Conservation (phyloP, 441 rosid species). For the Syzygium syzygioides region DNA sequence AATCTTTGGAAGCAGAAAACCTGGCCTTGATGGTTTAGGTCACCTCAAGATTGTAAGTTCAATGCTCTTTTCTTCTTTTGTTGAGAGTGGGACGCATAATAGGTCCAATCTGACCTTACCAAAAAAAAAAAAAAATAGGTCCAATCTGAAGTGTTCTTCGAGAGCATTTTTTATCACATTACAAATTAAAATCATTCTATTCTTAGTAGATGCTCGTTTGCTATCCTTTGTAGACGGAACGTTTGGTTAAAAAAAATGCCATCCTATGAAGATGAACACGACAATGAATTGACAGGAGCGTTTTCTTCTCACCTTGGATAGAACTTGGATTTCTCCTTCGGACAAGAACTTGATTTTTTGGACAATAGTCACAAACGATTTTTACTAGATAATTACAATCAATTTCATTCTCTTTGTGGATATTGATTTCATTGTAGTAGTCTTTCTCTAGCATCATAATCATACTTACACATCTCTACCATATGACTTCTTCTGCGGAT, state of each 20-base stretch:
- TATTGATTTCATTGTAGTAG: neutral
- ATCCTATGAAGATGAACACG: too few relatives aligned
- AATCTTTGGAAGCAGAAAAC: neutral
- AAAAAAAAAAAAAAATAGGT: neutral
- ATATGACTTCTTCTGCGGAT: too few relatives aligned
- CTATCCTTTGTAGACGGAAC: too few relatives aligned
- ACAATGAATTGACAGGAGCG: too few relatives aligned
- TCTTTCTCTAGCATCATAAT: too few relatives aligned
- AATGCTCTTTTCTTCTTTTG: neutral
- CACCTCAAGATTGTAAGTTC: neutral
- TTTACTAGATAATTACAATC: too few relatives aligned
- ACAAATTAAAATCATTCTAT: neutral
- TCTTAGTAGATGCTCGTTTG: neutral
- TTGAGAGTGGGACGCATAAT: neutral
- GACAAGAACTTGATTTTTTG: too few relatives aligned
- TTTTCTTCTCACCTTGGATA: too few relatives aligned
- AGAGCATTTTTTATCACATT: neutral
- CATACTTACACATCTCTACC: too few relatives aligned
- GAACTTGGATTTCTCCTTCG: too few relatives aligned
- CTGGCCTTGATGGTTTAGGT: neutral
- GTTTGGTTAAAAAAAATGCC: too few relatives aligned
- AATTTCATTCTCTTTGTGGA: neutral
- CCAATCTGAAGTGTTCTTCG: neutral
- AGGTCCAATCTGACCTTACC: neutral
- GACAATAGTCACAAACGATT: too few relatives aligned